Evolutionary conservation across 139 green algal genomes (phyloP).

Genomic region (Pleodorina starrii): DNA sequence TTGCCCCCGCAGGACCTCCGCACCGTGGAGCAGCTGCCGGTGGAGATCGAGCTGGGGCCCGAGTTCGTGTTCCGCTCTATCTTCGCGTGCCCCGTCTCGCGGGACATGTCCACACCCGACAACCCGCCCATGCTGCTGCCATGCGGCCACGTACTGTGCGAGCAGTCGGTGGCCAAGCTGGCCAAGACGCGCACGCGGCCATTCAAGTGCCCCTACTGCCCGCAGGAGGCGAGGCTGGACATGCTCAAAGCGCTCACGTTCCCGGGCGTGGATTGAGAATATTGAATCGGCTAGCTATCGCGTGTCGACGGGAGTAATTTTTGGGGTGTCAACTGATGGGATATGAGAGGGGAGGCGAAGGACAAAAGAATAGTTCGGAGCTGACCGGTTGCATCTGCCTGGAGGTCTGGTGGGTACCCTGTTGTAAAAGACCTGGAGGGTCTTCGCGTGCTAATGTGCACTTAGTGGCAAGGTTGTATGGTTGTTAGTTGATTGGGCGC

Average conservation of each 20-base stretch:
- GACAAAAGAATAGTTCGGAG: too few species aligned
- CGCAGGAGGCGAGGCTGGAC: constrained; percentile 78
- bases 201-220: constrained; percentile 99
- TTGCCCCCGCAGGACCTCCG: constrained; percentile 50
- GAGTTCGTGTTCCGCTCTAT: constrained; percentile 95
- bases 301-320: too few species aligned
- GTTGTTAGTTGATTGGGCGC: too few species aligned
- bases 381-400: too few species aligned
- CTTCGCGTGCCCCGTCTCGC: constrained; percentile 94
- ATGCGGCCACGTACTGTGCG: constrained; percentile 94
- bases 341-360: too few species aligned
- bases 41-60: constrained; percentile 91
- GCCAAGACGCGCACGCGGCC: constrained; percentile 71
- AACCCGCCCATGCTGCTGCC: constrained; percentile 96
- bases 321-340: too few species aligned
- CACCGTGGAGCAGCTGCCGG: constrained; percentile 82
- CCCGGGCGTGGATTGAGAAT: constrained; percentile 66
- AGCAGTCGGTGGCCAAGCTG: constrained; percentile 77
- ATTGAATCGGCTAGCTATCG: too few species aligned
- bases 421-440: too few species aligned
- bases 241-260: constrained; percentile 82
- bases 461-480: too few species aligned
- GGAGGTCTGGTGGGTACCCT: too few species aligned
- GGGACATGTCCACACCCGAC: constrained; percentile 83
- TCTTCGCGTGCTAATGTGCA: too few species aligned